These are phyloP conservation scores for Kentomonas sorsogonicus DNA, from an alignment of 208 protist species.

Conservation along the genomic window DNA sequence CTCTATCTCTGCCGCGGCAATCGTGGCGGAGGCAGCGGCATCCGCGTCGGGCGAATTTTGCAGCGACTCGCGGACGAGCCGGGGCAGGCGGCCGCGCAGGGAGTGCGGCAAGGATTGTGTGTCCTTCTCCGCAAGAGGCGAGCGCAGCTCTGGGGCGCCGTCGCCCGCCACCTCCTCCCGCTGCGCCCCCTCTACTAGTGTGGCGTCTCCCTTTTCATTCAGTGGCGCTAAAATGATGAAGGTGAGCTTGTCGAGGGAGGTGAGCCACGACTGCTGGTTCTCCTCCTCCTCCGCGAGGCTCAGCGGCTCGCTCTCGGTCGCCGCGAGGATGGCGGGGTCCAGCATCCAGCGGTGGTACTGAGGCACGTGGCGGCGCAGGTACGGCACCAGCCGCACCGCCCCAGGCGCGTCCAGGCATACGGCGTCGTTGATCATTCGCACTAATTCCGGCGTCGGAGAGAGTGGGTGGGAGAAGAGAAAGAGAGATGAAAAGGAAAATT, in stretches of 20 bases:
- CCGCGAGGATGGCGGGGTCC: conserved; percentile 46
- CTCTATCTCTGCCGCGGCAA: too few species aligned
- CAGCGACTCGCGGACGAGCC: too few species aligned
- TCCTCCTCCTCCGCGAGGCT: conserved; percentile 80
- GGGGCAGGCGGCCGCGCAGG: too few species aligned
- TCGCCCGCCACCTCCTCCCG: background rate
- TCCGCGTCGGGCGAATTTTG: too few species aligned
- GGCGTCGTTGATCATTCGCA: conserved; percentile 88
- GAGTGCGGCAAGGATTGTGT: too few species aligned
- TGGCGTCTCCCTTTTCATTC: background rate
- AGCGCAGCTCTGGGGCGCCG: background rate
- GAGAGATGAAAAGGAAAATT: conserved; percentile 1
- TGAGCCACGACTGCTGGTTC: conserved; percentile 83
- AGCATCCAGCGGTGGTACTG: conserved; percentile 91
- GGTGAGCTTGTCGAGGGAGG: conserved; percentile 81
- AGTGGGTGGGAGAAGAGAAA: too few species aligned
- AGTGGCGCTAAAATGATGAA: conserved; percentile 77
- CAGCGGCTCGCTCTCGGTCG: conserved; percentile 83
- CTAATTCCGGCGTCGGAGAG: too few species aligned
- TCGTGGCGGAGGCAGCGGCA: too few species aligned
- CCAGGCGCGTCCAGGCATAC: conserved; percentile 41
- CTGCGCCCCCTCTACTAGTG: background rate
- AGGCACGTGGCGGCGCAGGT: conserved; percentile 69
- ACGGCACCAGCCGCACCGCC: conserved; percentile 76
- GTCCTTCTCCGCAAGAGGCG: background rate